Evolutionary conservation across 352 stramenopile species (phyloP).

Genomic region (Pythium utonaiense): DNA sequence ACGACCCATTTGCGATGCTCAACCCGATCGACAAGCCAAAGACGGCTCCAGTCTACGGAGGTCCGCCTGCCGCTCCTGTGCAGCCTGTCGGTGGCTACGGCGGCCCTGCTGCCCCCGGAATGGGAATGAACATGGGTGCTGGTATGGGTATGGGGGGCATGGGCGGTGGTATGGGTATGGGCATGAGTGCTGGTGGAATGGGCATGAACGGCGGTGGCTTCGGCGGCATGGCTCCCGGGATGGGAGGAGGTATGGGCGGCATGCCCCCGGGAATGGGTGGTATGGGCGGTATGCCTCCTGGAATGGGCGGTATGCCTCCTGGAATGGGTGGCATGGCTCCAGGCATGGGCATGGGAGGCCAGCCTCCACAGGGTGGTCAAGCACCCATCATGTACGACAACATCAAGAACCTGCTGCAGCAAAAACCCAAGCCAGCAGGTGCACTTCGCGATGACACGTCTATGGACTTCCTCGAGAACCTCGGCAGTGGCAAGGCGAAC

Average conservation of each 20-base stretch:
- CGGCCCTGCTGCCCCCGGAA: constrained; percentile 6
- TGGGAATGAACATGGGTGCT: constrained; percentile 18
- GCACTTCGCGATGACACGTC: constrained; percentile 41
- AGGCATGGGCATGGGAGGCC: constrained; percentile 19
- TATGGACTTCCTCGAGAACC: constrained; percentile 64
- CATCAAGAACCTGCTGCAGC: constrained; percentile 78
- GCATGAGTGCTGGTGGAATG: constrained; percentile 2
- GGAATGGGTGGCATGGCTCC: constrained; percentile 11
- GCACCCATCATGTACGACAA: constrained; percentile 76
- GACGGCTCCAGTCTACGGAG: constrained; percentile 36
- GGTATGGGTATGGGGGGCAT: constrained; percentile 8
- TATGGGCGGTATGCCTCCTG: constrained; percentile 23
- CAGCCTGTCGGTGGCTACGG: constrained; percentile 10
- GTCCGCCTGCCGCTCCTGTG: constrained; percentile 30
- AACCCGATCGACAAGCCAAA: constrained; percentile 74
- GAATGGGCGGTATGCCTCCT: constrained; percentile 23
- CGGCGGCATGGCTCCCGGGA: constrained; percentile 8
- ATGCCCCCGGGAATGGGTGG: constrained; percentile 20
- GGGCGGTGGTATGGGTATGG: constrained; percentile 12
- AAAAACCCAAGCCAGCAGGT: constrained; percentile 47
- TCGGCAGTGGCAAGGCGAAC: constrained; percentile 38
- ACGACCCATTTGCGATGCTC: constrained; percentile 70
- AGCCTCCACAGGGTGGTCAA: constrained; percentile 14
- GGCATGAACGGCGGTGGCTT: constrained; percentile 15
- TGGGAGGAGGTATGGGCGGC: constrained; percentile 12